phyloP scores from a whole-genome alignment of 805 yeast species.

The Yarrowia hollandica region DNA sequence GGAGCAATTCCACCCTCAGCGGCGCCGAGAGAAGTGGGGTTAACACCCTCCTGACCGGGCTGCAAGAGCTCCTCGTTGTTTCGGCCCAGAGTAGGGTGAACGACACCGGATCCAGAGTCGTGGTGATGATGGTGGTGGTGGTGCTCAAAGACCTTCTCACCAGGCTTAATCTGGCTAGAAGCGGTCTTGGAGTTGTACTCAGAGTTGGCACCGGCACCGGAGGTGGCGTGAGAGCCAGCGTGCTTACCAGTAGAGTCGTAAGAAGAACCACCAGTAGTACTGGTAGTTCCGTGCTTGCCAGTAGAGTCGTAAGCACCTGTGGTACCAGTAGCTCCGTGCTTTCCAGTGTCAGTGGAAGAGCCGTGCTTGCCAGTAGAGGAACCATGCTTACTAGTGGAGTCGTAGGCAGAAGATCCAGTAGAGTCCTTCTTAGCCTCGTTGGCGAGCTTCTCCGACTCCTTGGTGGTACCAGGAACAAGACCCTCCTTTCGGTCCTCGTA shows the following conservation, averaged over 20 bases:
- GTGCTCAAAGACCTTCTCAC: constrained; percentile 28
- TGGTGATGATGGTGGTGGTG: constrained; percentile 29
- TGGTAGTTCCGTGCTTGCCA: neutral
- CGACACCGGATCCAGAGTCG: neutral
- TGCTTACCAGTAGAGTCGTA: constrained; percentile 21
- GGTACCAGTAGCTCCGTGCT: neutral
- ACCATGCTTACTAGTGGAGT: no score
- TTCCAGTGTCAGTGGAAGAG: neutral
- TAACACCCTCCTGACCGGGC: constrained; percentile 14
- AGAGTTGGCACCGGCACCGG: neutral
- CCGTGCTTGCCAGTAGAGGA: constrained; percentile 2
- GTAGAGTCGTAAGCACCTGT: neutral
- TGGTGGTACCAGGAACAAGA: neutral
- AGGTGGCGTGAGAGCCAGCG: constrained; percentile 1
- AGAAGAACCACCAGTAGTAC: neutral
- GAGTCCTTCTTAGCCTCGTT: constrained; percentile 11
- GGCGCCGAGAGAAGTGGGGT: constrained; percentile 15
- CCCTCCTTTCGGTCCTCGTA: constrained; percentile 29
- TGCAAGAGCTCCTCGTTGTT: constrained; percentile 17
- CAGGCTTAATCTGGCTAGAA: neutral
- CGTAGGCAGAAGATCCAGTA: neutral
- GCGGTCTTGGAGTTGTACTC: constrained; percentile 8
- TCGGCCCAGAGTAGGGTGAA: constrained; percentile 27
- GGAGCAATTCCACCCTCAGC: constrained; percentile 4
- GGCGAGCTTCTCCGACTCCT: constrained; percentile 10